Conservation (phyloP, 1,284 basidiomycete species). For the Cryptococcus neoformans region DNA sequence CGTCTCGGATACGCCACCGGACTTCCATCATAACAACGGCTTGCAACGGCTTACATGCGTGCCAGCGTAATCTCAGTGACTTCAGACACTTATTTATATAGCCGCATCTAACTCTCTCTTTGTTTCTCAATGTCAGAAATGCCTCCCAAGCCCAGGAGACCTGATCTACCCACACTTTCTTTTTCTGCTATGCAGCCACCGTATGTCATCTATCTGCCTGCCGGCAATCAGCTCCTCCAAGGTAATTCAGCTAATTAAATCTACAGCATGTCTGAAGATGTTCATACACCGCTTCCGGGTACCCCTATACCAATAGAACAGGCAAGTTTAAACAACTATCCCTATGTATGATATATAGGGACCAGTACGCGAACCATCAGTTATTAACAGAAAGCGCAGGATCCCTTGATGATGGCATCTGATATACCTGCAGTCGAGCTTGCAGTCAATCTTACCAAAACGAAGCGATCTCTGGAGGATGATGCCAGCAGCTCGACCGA, state of each 20-base stretch:
- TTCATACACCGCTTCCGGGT: conserved; percentile 23
- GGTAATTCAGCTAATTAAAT: conserved; percentile 1
- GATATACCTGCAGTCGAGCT: conserved; percentile 27
- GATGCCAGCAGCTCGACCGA: not conserved
- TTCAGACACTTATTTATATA: no score
- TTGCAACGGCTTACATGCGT: no score
- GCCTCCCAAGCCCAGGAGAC: conserved; percentile 24
- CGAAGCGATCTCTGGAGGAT: not conserved
- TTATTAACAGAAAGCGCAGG: conserved; percentile 7
- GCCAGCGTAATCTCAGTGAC: no score
- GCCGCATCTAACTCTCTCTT: no score
- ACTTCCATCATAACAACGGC: no score
- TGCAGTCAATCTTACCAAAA: no score
- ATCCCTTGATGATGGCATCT: conserved; percentile 36
- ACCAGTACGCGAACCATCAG: not conserved
- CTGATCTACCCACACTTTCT: conserved; percentile 19
- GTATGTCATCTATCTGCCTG: not conserved
- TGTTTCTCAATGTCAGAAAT: conserved; percentile 6
- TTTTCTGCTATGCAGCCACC: conserved; percentile 9
- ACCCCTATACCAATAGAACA: conserved; percentile 20
- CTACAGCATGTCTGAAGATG: conserved; percentile 10
- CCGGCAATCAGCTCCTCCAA: not conserved
- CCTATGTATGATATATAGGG: not conserved
- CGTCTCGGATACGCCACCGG: no score
- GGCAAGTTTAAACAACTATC: conserved; percentile 3